Percentiles rank a stretch among this genome's conserved stretches.
phyloP scores from a whole-genome alignment of 2,329 filamentous ascomycete genomes.

The Aspergillus unguis region DNA sequence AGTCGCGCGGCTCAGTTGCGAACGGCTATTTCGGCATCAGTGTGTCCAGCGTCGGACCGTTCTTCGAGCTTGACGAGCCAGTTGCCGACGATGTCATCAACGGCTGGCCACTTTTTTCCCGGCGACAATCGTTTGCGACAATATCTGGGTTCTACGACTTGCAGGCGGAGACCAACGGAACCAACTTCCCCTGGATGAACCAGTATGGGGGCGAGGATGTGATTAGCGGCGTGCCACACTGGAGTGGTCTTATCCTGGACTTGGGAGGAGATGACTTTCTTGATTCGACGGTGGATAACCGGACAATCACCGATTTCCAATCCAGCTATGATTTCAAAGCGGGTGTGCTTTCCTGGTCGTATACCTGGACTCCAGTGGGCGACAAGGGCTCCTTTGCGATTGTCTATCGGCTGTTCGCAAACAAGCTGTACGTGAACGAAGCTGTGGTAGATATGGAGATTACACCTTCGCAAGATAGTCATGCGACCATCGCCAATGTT shows the following conservation, averaged over 20 bases:
- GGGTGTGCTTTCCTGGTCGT: slow-evolving; percentile 63
- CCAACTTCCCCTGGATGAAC: slow-evolving; percentile 66
- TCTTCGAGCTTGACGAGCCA: slow-evolving; percentile 57
- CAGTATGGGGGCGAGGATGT: slow-evolving; percentile 69
- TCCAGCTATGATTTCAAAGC: slow-evolving; percentile 61
- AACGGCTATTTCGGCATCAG: slow-evolving; percentile 66
- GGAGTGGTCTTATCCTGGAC: slow-evolving; percentile 59
- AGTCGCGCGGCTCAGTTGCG: slow-evolving; percentile 58
- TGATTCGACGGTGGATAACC: slow-evolving; percentile 58
- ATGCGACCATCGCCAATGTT: slow-evolving; percentile 62
- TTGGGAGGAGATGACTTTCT: slow-evolving; percentile 54
- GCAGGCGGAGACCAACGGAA: slow-evolving; percentile 56
- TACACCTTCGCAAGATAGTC: slow-evolving; percentile 50
- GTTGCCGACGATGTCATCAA: slow-evolving; percentile 54
- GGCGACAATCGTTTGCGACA: slow-evolving; percentile 63
- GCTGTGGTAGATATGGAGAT: slow-evolving; percentile 60
- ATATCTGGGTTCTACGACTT: slow-evolving; percentile 65
- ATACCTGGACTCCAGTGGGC: slow-evolving; percentile 60
- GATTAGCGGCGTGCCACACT: slow-evolving; percentile 69
- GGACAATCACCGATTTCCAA: slow-evolving; percentile 58
- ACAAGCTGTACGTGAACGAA: slow-evolving; percentile 61
- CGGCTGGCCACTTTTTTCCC: slow-evolving; percentile 65
- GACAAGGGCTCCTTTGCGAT: slow-evolving; percentile 53
- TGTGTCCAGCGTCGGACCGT: slow-evolving; percentile 60
- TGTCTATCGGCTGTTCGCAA: slow-evolving; percentile 63